Percentiles rank a stretch among this genome's conserved stretches.
Evolutionary conservation across 306 rosid genomes (phyloP).

Genomic region (Lablab purpureus): DNA sequence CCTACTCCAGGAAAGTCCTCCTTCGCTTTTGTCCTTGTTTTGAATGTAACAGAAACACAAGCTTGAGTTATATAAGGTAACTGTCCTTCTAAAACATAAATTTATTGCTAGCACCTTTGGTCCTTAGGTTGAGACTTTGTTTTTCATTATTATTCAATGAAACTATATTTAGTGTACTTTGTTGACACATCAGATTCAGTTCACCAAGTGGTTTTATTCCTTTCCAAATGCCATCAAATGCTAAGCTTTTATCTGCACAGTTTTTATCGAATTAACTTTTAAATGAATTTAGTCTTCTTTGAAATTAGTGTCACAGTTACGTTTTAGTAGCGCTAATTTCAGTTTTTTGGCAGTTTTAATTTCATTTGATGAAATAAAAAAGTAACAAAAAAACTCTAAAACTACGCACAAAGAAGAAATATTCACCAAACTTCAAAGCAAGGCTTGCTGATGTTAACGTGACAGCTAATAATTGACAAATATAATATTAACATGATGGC

Average conservation of each 20-base stretch:
- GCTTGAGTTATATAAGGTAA: slow-evolving; percentile 26
- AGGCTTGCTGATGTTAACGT: neutral
- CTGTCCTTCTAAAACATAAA: neutral
- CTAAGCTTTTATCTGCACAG: neutral
- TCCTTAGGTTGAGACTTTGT: too few relatives aligned
- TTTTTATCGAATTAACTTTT: too few relatives aligned
- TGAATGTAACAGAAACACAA: slow-evolving; percentile 49
- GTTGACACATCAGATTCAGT: neutral
- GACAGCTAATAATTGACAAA: slow-evolving; percentile 16
- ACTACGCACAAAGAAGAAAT: neutral
- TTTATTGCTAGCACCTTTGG: too few relatives aligned
- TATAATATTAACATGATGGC: neutral
- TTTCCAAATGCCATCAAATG: neutral
- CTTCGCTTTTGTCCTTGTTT: slow-evolving; percentile 14
- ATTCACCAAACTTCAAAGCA: neutral
- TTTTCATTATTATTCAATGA: neutral
- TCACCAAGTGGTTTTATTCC: neutral
- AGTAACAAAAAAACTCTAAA: neutral
- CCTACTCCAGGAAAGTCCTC: slow-evolving; percentile 1
- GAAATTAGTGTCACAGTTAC: too few relatives aligned
- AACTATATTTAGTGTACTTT: neutral
- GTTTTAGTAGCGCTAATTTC: too few relatives aligned
- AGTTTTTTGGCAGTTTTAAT: neutral
- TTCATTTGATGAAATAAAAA: neutral
- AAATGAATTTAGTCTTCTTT: too few relatives aligned